These are phyloP conservation scores for Aspergillus heteromorphus DNA, from an alignment of 495 filamentous ascomycete genomes.

Conservation along the genomic window DNA sequence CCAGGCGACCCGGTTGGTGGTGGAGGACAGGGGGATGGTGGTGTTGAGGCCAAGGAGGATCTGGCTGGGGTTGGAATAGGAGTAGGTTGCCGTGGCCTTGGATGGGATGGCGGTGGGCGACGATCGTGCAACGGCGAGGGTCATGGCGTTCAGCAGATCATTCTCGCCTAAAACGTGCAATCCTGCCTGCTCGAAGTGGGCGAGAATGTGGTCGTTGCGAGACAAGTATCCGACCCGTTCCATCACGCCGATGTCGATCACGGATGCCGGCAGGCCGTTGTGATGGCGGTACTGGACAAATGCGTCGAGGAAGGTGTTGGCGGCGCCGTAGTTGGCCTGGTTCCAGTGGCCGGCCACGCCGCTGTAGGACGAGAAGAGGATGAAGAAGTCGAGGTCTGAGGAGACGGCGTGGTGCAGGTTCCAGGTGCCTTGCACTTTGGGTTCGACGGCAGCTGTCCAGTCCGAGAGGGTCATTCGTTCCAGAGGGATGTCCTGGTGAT, in stretches of 20 bases:
- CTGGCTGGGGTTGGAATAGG: background rate
- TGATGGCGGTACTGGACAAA: conserved; percentile 25
- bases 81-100: too few species aligned
- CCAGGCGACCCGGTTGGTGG: background rate
- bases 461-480: conserved; percentile 33
- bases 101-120: background rate
- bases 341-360: conserved; percentile 25
- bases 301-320: conserved; percentile 34
- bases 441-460: conserved; percentile 26
- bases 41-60: background rate
- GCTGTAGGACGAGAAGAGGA: conserved; percentile 34
- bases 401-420: conserved; percentile 51
- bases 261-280: conserved; percentile 22
- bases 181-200: background rate
- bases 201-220: background rate
- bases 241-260: conserved; percentile 28
- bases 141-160: background rate
- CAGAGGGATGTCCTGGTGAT: background rate
- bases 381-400: conserved; percentile 41
- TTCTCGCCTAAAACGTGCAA: background rate
- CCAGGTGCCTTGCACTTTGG: conserved; percentile 45
- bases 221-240: conserved; percentile 24
- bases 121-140: background rate
- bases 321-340: conserved; percentile 35
- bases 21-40: background rate